Conservation (phyloP, 2,329 filamentous ascomycete genomes). For the Tolypocladium sp. region DNA sequence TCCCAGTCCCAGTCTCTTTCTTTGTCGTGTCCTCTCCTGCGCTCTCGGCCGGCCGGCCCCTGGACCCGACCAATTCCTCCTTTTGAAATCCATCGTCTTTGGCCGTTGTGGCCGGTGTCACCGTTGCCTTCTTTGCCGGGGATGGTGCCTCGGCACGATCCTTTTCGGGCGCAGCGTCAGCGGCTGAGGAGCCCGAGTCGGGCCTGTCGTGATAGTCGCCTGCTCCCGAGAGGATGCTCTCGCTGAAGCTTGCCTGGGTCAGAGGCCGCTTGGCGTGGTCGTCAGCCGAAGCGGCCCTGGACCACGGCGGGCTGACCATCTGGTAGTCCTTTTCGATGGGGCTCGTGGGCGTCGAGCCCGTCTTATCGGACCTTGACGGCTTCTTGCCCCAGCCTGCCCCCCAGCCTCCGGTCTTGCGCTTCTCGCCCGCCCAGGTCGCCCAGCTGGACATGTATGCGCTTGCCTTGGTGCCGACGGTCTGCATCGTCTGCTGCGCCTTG, state of each 20-base stretch:
- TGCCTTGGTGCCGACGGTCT: conserved; percentile 45
- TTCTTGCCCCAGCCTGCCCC: conserved; percentile 30
- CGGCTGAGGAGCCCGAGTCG: background rate
- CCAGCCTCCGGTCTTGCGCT: conserved; percentile 50
- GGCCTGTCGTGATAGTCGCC: conserved; percentile 17
- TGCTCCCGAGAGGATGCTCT: conserved; percentile 33
- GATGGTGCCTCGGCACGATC: background rate
- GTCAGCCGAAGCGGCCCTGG: conserved; percentile 17
- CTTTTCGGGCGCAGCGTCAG: background rate
- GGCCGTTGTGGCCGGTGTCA: background rate
- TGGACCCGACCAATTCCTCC: background rate
- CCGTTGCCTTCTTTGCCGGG: background rate
- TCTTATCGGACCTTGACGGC: conserved; percentile 19
- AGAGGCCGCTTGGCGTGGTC: conserved; percentile 19
- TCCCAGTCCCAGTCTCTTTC: background rate
- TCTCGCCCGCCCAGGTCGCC: conserved; percentile 66
- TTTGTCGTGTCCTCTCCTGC: background rate
- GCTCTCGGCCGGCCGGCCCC: background rate
- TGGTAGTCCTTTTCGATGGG: conserved; percentile 29
- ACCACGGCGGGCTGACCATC: conserved; percentile 20
- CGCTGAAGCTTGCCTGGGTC: conserved; percentile 33
- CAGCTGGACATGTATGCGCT: conserved; percentile 60
- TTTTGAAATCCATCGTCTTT: background rate
- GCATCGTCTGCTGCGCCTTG: conserved; percentile 36
- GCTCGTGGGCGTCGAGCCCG: conserved; percentile 21